These are phyloP conservation scores for Epichloe typhina DNA, from an alignment of 2,329 filamentous ascomycete genomes.

Conservation along the genomic window DNA sequence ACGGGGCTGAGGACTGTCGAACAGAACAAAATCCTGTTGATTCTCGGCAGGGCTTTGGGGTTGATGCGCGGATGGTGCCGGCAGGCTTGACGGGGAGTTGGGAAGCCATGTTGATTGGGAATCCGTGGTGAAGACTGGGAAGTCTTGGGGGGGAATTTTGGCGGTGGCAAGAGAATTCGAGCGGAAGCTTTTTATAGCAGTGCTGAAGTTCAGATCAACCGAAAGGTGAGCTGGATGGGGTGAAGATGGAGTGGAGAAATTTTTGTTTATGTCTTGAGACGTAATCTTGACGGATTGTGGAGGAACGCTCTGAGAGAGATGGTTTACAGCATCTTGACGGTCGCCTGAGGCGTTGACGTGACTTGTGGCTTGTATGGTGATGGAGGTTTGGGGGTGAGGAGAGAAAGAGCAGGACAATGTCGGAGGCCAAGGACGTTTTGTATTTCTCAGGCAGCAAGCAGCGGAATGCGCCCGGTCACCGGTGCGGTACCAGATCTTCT, in stretches of 20 bases:
- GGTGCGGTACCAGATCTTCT: slow-evolving; percentile 8
- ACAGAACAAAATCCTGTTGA: slow-evolving; percentile 69
- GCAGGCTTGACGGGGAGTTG: slow-evolving; percentile 50
- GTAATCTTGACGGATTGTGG: slow-evolving; percentile 38
- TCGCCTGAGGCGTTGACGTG: slow-evolving; percentile 23
- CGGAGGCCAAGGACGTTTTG: slow-evolving; percentile 23
- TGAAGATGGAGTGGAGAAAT: slow-evolving; percentile 32
- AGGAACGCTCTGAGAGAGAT: slow-evolving; percentile 24
- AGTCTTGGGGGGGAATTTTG: slow-evolving; percentile 53
- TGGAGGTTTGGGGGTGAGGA: slow-evolving; percentile 18
- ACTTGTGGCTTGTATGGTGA: slow-evolving; percentile 19
- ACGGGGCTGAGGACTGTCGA: slow-evolving; percentile 38
- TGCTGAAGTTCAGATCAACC: slow-evolving; percentile 57
- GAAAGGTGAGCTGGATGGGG: slow-evolving; percentile 36
- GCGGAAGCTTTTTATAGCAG: slow-evolving; percentile 44
- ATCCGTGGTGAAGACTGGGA: slow-evolving; percentile 73
- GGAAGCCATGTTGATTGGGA: slow-evolving; percentile 69
- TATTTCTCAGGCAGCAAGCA: slow-evolving; percentile 34
- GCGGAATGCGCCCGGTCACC: slow-evolving; percentile 6
- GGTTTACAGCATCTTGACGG: slow-evolving; percentile 47
- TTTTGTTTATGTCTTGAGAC: slow-evolving; percentile 28
- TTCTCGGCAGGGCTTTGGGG: slow-evolving; percentile 35
- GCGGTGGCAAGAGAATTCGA: slow-evolving; percentile 40
- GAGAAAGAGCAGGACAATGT: slow-evolving; percentile 15
- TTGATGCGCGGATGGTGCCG: slow-evolving; percentile 47